phyloP scores from a whole-genome alignment of 2,329 filamentous ascomycete genomes.

The Diaporthe batatas region DNA sequence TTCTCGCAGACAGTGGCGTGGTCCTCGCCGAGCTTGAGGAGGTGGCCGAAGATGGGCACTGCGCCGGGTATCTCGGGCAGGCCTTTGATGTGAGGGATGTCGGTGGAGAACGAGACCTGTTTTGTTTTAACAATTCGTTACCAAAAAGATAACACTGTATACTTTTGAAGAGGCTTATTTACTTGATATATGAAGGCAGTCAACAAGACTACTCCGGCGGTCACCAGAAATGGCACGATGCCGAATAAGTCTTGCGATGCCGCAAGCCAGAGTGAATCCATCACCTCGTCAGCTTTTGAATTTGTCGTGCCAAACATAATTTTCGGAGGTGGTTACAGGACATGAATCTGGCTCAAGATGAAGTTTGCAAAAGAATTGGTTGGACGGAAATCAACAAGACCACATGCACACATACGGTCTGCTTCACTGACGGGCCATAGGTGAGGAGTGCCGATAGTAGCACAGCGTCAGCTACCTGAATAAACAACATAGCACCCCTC shows the following conservation, averaged over 20 bases:
- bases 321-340: neutral
- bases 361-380: neutral
- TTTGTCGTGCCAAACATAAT: neutral
- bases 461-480: neutral
- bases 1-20: slow-evolving; percentile 65
- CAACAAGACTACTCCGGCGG: neutral
- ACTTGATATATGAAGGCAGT: neutral
- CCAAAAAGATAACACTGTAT: neutral
- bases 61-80: slow-evolving; percentile 65
- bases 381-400: neutral
- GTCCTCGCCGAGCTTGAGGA: slow-evolving; percentile 64
- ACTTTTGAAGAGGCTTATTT: neutral
- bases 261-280: neutral
- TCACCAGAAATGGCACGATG: neutral
- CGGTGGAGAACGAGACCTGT: slow-evolving; percentile 53
- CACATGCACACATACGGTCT: neutral
- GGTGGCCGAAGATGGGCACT: slow-evolving; percentile 63
- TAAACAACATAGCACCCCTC: neutral
- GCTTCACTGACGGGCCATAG: neutral
- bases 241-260: neutral
- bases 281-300: neutral
- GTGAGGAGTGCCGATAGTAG: neutral
- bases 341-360: neutral
- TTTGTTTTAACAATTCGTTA: neutral
- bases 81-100: slow-evolving; percentile 62